These are phyloP conservation scores for Russula abietina DNA, from an alignment of 768 basidiomycete genomes.

Conservation along the genomic window DNA sequence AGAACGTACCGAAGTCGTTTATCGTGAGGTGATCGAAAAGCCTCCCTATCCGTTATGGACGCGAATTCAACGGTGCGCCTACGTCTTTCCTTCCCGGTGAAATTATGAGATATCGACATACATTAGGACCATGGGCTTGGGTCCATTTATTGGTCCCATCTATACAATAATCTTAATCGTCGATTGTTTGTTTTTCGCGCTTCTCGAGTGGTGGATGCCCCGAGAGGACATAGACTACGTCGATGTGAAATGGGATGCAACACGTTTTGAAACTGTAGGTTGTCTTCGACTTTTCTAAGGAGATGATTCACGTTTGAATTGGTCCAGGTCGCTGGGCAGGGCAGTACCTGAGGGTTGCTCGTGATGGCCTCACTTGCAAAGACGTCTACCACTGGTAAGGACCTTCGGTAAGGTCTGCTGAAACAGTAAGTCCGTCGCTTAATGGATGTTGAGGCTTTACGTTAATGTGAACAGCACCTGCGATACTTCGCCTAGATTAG, in stretches of 20 bases:
- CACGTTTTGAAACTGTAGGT: slow-evolving; percentile 33
- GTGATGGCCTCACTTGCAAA: not conserved
- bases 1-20: slow-evolving; percentile 76
- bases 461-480: not conserved
- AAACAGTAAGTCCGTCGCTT: not conserved
- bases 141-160: slow-evolving; percentile 78
- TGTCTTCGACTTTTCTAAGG: not conserved
- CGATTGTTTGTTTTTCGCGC: slow-evolving; percentile 79
- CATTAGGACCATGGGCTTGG: slow-evolving; percentile 66
- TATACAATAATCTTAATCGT: slow-evolving; percentile 85
- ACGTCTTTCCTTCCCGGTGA: not conserved
- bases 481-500: not conserved
- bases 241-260: slow-evolving; percentile 51
- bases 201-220: slow-evolving; percentile 83
- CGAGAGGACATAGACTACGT: slow-evolving; percentile 73
- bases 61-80: slow-evolving; percentile 60
- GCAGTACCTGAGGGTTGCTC: not conserved
- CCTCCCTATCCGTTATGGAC: slow-evolving; percentile 68
- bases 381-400: not conserved
- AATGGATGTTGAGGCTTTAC: not conserved
- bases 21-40: slow-evolving; percentile 56
- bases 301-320: not conserved
- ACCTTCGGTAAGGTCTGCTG: not conserved
- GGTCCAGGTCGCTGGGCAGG: slow-evolving; percentile 11
- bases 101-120: not conserved